These are phyloP conservation scores for Pseudocercospora crystallina DNA, from an alignment of 2,329 filamentous ascomycete genomes.

Conservation along the genomic window DNA sequence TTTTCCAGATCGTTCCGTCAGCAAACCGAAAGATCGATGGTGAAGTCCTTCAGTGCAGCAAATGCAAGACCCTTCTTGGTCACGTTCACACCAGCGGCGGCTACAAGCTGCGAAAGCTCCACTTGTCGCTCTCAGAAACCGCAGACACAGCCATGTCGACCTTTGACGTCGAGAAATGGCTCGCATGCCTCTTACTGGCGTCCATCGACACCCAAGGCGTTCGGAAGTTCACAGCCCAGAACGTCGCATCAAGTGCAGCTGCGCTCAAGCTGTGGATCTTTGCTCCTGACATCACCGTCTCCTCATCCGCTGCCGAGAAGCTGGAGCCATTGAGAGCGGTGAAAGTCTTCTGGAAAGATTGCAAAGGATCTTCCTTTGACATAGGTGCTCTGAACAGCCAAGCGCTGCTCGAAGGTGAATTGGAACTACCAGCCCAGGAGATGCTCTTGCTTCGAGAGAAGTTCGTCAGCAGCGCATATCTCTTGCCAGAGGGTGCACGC, in stretches of 20 bases:
- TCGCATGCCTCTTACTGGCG: slow-evolving; percentile 58
- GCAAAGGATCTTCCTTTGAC: slow-evolving; percentile 9
- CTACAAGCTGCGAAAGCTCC: slow-evolving; percentile 35
- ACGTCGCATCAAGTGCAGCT: slow-evolving; percentile 29
- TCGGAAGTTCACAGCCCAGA: slow-evolving; percentile 61
- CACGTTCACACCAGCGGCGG: slow-evolving; percentile 47
- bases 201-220: slow-evolving; percentile 57
- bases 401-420: slow-evolving; percentile 28
- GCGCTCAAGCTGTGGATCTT: slow-evolving; percentile 55
- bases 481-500: slow-evolving; percentile 26
- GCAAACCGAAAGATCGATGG: neutral
- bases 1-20: slow-evolving; percentile 5
- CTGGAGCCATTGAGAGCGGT: slow-evolving; percentile 50
- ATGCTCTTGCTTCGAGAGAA: slow-evolving; percentile 46
- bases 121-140: slow-evolving; percentile 25
- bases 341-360: slow-evolving; percentile 55
- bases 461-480: slow-evolving; percentile 25
- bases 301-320: slow-evolving; percentile 41
- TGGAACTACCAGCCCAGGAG: slow-evolving; percentile 27
- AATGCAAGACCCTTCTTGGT: slow-evolving; percentile 40
- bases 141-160: slow-evolving; percentile 9
- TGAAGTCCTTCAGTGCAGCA: slow-evolving; percentile 34
- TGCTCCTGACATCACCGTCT: slow-evolving; percentile 59
- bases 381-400: slow-evolving; percentile 16
- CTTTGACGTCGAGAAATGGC: slow-evolving; percentile 40